Evolutionary conservation across 2,329 filamentous ascomycete species (phyloP), one percentile per base, ranked within the genome.

Genomic region (Colletotrichum eremochloae): DNA sequence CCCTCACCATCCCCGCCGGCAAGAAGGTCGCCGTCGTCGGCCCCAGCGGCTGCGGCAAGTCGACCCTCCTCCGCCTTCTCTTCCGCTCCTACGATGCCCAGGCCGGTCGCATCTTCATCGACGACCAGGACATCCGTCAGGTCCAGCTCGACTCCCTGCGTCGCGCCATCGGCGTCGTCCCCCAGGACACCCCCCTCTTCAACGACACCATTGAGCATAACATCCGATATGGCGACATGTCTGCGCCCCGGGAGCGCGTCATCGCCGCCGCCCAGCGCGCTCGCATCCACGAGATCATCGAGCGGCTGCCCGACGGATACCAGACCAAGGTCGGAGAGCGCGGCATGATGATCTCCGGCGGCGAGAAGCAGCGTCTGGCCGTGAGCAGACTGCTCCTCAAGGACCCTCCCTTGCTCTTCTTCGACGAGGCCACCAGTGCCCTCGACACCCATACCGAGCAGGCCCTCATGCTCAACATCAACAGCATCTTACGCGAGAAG

Each of bases 131-230:
- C 80, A 91, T 99, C 75, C 92, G 94, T 52, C 88, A 94, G 71
- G 92, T 99, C 1, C 91, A 88, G 14, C 82, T 98, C 2, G 94
- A 97, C 65, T 97, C 93, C 46, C 85, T 99, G 38, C 91, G 96
- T 8, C 90, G 90, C 75, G 89, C 93, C 2, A 98, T 99, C 75
- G 96, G 96, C 31, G 96, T 99, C 20, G 96, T 99, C 0, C 96
- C 96, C 0, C 97, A 99, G 80, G 96, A 99, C 77, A 98, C 96
- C 0, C 95, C 96, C 0, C 87, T 99, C 1, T 99, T 99, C 86
- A 99, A 99, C 81, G 95, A 97, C 79, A 96, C 95, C 0, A 96
- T 99, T 71, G 93, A 93, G 79, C 94, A 98, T 81, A 99, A 99
- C 80, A 97, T 99, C 78, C 92, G 91, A 74, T 99, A 99, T 80